These are phyloP conservation scores for Didymosphaeria variabile DNA, from an alignment of 2,329 filamentous ascomycete genomes.

Conservation along the genomic window DNA sequence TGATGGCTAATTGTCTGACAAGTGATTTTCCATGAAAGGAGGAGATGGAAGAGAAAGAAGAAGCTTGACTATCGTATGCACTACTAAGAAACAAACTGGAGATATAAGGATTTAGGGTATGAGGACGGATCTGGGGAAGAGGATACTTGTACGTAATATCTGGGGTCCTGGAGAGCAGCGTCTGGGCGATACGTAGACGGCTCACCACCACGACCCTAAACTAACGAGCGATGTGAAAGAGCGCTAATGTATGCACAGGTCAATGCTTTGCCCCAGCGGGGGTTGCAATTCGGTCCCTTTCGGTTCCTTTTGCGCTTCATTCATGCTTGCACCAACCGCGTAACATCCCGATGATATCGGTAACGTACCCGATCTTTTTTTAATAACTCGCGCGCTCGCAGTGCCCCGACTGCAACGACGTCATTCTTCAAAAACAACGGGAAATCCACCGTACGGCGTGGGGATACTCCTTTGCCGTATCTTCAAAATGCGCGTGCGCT, in stretches of 20 bases:
- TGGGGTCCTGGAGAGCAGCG: constrained; percentile 2
- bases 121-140: constrained; percentile 13
- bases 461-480: too few relatives aligned
- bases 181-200: constrained; percentile 3
- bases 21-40: neutral
- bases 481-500: too few relatives aligned
- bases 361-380: constrained; percentile 1
- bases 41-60: neutral
- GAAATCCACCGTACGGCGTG: neutral
- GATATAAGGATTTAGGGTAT: constrained; percentile 8
- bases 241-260: constrained; percentile 14
- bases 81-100: neutral
- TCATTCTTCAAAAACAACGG: neutral
- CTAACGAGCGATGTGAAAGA: constrained; percentile 2
- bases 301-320: constrained; percentile 10
- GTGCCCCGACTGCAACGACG: neutral
- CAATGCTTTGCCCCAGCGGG: neutral
- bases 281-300: neutral
- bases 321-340: constrained; percentile 9
- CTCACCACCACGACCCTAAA: neutral
- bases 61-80: neutral
- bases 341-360: constrained; percentile 10
- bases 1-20: neutral
- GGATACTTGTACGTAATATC: constrained; percentile 18
- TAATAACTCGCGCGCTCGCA: neutral